phyloP scores from a whole-genome alignment of 352 stramenopile genomes.

The Pythium oligandrum region DNA sequence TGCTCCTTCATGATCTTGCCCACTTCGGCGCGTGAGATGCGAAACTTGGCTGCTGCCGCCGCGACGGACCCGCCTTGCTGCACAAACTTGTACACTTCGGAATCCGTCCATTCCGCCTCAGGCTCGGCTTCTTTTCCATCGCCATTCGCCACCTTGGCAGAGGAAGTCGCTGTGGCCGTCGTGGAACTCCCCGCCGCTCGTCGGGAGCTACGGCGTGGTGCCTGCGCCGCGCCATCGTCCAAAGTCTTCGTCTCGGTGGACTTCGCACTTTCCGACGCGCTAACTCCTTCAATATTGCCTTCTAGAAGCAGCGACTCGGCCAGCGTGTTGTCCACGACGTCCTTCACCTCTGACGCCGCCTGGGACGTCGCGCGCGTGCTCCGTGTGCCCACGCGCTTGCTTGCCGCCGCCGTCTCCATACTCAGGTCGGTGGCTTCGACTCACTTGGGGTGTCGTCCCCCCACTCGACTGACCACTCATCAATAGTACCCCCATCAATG shows the following conservation, averaged over 20 bases:
- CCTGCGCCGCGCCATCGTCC: not conserved
- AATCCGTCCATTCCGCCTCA: not conserved
- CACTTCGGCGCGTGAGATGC: constrained; percentile 22
- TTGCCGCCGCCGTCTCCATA: constrained; percentile 7
- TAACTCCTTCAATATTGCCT: not conserved
- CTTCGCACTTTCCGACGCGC: no score
- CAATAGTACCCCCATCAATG: not conserved
- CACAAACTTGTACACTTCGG: constrained; percentile 19
- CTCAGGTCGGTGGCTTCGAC: not conserved
- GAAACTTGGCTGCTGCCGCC: constrained; percentile 22
- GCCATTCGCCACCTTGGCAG: no score
- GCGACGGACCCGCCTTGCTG: constrained; percentile 19
- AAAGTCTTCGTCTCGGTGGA: not conserved
- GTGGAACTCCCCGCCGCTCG: no score
- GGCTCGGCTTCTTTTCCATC: no score
- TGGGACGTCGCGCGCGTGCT: constrained; percentile 10
- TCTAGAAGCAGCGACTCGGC: constrained; percentile 3
- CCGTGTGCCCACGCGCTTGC: constrained; percentile 16
- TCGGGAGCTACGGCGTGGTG: no score
- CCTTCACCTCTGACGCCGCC: constrained; percentile 12
- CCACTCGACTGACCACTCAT: constrained; percentile 23
- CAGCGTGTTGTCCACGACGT: constrained; percentile 9
- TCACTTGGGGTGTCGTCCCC: no score
- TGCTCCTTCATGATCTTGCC: constrained; percentile 20
- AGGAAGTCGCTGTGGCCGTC: no score